Evolutionary conservation across 805 yeast genomes (phyloP).

Genomic region (Hanseniaspora hatyaiensis): DNA sequence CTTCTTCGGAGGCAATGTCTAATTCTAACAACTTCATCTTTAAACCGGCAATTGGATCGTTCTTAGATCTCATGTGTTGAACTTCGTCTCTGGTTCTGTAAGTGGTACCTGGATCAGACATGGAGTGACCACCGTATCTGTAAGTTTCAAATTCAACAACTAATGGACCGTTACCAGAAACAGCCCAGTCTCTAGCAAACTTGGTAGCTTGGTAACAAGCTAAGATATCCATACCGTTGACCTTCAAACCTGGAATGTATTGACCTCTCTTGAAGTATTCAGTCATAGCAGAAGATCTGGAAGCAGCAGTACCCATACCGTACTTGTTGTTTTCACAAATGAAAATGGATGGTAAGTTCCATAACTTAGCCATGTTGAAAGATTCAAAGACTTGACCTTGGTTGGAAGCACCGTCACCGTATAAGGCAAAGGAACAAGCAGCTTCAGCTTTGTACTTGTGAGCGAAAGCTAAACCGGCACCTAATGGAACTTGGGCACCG

Average conservation of each 20-base stretch:
- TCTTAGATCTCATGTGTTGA: slow-evolving; percentile 97
- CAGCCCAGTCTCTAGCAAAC: slow-evolving; percentile 93
- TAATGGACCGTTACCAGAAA: slow-evolving; percentile 88
- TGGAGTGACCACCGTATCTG: slow-evolving; percentile 99
- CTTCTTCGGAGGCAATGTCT: slow-evolving; percentile 83
- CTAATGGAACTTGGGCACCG: slow-evolving; percentile 98
- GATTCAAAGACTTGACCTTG: slow-evolving; percentile 99
- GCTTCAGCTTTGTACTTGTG: slow-evolving; percentile 82
- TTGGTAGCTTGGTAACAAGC: slow-evolving; percentile 93
- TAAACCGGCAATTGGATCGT: slow-evolving; percentile 94
- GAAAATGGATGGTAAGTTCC: slow-evolving; percentile 90
- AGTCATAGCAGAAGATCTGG: slow-evolving; percentile 91
- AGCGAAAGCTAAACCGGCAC: slow-evolving; percentile 97
- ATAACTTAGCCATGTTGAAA: slow-evolving; percentile 97
- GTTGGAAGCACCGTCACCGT: slow-evolving; percentile 99
- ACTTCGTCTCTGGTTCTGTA: slow-evolving; percentile 99
- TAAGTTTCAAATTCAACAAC: slow-evolving; percentile 96
- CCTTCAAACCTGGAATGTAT: slow-evolving; percentile 96
- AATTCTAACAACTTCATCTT: slow-evolving; percentile 75
- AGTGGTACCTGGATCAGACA: slow-evolving; percentile 99
- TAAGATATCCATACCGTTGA: slow-evolving; percentile 96
- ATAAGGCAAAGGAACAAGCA: slow-evolving; percentile 73
- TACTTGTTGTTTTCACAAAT: slow-evolving; percentile 98
- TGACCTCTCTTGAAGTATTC: slow-evolving; percentile 99
- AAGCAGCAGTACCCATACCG: slow-evolving; percentile 99